Evolutionary conservation across 495 filamentous ascomycete species (phyloP).

Genomic region (Tetracladium setigerum): DNA sequence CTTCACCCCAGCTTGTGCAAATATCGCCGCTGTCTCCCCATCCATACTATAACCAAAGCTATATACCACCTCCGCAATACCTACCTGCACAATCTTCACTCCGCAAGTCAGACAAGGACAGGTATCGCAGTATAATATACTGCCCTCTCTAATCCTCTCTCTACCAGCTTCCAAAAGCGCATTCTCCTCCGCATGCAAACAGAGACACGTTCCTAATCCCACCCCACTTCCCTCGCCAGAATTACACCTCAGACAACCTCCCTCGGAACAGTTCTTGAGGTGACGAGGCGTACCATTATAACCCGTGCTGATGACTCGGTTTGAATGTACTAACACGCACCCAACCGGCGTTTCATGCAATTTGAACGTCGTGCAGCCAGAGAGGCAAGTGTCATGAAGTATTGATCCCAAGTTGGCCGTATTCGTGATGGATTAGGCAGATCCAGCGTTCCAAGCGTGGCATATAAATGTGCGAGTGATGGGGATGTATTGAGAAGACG

Average conservation of each 20-base stretch:
- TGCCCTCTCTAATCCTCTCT: constrained; percentile 67
- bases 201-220: constrained; percentile 78
- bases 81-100: constrained; percentile 95
- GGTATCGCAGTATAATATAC: constrained; percentile 90
- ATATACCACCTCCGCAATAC: constrained; percentile 92
- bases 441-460: constrained; percentile 59
- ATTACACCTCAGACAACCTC: constrained; percentile 88
- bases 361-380: constrained; percentile 88
- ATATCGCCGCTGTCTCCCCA: constrained; percentile 68
- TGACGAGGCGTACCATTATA: constrained; percentile 94
- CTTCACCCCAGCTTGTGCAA: constrained; percentile 65
- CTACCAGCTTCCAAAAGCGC: constrained; percentile 88
- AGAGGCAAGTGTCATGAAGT: constrained; percentile 94
- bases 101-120: constrained; percentile 98
- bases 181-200: constrained; percentile 96
- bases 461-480: constrained; percentile 59
- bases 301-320: constrained; percentile 87
- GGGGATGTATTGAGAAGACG: constrained; percentile 78
- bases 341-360: constrained; percentile 98
- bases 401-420: constrained; percentile 91
- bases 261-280: constrained; percentile 83
- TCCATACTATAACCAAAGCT: constrained; percentile 93
- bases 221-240: constrained; percentile 58
- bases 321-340: constrained; percentile 85
- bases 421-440: constrained; percentile 72